Evolutionary conservation across 2,329 filamentous ascomycete species (phyloP).

Genomic region (Dactylellina drechsleri): DNA sequence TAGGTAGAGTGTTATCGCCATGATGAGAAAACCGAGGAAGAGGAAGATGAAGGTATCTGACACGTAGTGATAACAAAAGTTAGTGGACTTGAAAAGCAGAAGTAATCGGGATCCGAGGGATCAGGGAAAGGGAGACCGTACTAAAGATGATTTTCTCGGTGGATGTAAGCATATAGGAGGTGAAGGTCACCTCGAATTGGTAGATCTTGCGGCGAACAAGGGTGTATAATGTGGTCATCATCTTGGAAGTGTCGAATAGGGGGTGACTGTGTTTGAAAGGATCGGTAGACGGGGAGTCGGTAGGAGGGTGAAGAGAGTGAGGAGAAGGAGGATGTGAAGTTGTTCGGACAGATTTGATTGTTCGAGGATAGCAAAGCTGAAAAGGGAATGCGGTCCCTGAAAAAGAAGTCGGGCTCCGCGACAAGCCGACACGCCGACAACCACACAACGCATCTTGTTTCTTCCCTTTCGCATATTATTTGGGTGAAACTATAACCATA

Average conservation of each 20-base stretch:
- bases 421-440: slow-evolving; percentile 44
- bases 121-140: slow-evolving; percentile 66
- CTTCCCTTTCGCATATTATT: background rate
- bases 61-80: too few species aligned
- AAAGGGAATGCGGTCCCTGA: slow-evolving; percentile 43
- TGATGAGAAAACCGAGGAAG: slow-evolving; percentile 83
- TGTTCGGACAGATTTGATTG: slow-evolving; percentile 28
- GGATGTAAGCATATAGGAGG: slow-evolving; percentile 95
- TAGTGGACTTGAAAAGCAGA: background rate
- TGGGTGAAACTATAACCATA: background rate
- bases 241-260: slow-evolving; percentile 59
- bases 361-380: slow-evolving; percentile 7
- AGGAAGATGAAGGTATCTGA: slow-evolving; percentile 77
- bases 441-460: slow-evolving; percentile 33
- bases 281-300: background rate
- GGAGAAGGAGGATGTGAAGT: slow-evolving; percentile 10
- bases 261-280: too few species aligned
- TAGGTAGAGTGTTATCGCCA: slow-evolving; percentile 89
- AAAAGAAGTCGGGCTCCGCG: slow-evolving; percentile 38
- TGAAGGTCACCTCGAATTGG: slow-evolving; percentile 97
- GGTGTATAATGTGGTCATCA: slow-evolving; percentile 68
- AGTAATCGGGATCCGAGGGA: background rate
- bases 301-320: background rate
- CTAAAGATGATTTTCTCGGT: slow-evolving; percentile 98
- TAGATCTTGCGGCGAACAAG: slow-evolving; percentile 97